phyloP scores from a whole-genome alignment of 106 monocot species.

The Platanthera guangdongensis region DNA sequence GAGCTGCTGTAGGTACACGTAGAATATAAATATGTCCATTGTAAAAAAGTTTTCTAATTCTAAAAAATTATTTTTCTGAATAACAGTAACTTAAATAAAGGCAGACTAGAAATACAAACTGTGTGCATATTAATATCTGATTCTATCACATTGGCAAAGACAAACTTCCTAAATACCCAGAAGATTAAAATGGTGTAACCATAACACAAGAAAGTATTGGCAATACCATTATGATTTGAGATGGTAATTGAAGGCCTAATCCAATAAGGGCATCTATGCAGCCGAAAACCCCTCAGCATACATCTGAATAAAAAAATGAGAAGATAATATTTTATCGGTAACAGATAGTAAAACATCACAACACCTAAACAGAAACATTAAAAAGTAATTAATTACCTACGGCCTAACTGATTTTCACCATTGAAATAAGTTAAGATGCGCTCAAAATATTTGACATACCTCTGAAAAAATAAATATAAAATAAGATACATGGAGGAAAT shows the following conservation, averaged over 20 bases:
- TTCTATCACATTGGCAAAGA: neutral
- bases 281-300: constrained; percentile 97
- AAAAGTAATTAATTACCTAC: constrained; percentile 43
- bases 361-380: neutral
- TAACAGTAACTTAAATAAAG: neutral
- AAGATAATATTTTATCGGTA: neutral
- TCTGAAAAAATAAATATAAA: constrained; percentile 39
- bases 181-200: neutral
- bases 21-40: neutral
- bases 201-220: neutral
- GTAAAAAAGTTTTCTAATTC: neutral
- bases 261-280: constrained; percentile 97
- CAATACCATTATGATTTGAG: constrained; percentile 88
- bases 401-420: constrained; percentile 81
- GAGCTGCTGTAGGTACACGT: neutral
- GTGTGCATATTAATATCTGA: neutral
- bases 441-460: constrained; percentile 98
- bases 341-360: neutral
- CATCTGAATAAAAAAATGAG: constrained; percentile 39
- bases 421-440: constrained; percentile 92
- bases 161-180: neutral
- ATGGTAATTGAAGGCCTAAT: constrained; percentile 92
- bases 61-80: neutral
- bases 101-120: neutral
- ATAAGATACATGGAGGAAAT: neutral